Evolutionary conservation across 768 basidiomycete species (phyloP).

Genomic region (Psilocybe sp.): DNA sequence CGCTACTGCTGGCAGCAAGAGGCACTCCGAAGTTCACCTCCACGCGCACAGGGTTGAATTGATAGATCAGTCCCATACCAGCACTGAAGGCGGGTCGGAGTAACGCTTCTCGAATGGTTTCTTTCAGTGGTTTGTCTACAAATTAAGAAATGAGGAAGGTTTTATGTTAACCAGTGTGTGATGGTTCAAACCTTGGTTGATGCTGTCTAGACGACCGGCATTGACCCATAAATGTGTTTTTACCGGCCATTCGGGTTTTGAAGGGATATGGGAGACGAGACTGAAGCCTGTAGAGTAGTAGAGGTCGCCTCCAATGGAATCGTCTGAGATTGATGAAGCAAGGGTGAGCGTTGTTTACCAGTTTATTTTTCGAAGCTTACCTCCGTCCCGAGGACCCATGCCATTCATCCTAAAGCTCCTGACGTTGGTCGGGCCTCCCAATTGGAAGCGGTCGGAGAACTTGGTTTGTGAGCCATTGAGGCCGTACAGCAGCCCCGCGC

Average conservation of each 20-base stretch:
- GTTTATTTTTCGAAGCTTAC: conserved; percentile 36
- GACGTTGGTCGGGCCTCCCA: conserved; percentile 88
- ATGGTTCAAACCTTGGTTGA: conserved; percentile 50
- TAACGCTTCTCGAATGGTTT: conserved; percentile 20
- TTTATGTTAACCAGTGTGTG: background rate
- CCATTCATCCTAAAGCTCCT: conserved; percentile 74
- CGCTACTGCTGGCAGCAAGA: conserved; percentile 63
- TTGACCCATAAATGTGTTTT: conserved; percentile 82
- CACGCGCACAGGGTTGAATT: conserved; percentile 78
- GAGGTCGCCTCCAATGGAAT: conserved; percentile 81
- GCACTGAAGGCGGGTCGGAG: conserved; percentile 66
- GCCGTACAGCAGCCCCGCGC: conserved; percentile 69
- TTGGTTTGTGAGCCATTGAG: conserved; percentile 40
- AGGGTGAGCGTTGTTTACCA: background rate
- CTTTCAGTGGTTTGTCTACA: conserved; percentile 18
- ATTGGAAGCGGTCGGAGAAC: conserved; percentile 86
- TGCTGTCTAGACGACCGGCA: conserved; percentile 66
- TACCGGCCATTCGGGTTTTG: conserved; percentile 78
- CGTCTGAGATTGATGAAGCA: conserved; percentile 44
- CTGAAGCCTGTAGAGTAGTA: conserved; percentile 79
- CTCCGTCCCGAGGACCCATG: conserved; percentile 73
- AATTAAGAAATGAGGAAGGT: conserved; percentile 1
- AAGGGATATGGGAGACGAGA: conserved; percentile 70
- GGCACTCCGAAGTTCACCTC: conserved; percentile 90
- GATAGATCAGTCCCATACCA: conserved; percentile 81